phyloP scores from a whole-genome alignment of 1,139 yeast genomes.

The Protomyces pachydermus region DNA sequence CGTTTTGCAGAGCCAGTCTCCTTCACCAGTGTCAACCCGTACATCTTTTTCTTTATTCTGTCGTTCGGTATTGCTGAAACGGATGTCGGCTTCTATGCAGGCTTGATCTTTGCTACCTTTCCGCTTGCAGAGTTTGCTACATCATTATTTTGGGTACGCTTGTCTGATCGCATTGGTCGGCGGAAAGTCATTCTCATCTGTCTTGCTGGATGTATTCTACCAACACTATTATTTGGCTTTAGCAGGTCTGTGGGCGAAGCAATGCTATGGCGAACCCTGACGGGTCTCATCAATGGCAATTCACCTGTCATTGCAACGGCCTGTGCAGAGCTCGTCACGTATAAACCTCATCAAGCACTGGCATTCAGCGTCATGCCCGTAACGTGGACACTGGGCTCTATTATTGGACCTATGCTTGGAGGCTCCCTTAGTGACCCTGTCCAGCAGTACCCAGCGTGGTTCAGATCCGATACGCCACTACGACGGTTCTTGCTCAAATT shows the following conservation, averaged over 20 bases:
- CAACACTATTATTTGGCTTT: constrained; percentile 52
- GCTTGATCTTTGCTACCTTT: constrained; percentile 26
- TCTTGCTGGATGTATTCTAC: constrained; percentile 47
- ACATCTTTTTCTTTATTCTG: constrained; percentile 58
- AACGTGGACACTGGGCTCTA: constrained; percentile 55
- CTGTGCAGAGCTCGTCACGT: constrained; percentile 54
- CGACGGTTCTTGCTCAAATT: not conserved
- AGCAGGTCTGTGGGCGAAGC: constrained; percentile 51
- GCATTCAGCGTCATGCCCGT: constrained; percentile 59
- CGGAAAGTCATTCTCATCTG: constrained; percentile 52
- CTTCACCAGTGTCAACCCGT: constrained; percentile 60
- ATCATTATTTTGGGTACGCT: constrained; percentile 57
- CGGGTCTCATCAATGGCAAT: constrained; percentile 59
- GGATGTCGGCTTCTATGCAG: constrained; percentile 49
- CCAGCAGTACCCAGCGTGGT: not conserved
- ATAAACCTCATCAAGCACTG: constrained; percentile 55
- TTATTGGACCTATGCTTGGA: constrained; percentile 56
- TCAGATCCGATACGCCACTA: not conserved
- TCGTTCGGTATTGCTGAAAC: constrained; percentile 52
- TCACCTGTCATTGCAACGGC: constrained; percentile 56
- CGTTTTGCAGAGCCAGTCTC: constrained; percentile 53
- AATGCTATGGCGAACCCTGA: constrained; percentile 48
- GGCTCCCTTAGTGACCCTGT: constrained; percentile 37
- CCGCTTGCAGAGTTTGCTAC: constrained; percentile 48
- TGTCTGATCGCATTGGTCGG: constrained; percentile 54